Evolutionary conservation across 2,329 filamentous ascomycete species (phyloP).

Genomic region (Apiospora aurea): DNA sequence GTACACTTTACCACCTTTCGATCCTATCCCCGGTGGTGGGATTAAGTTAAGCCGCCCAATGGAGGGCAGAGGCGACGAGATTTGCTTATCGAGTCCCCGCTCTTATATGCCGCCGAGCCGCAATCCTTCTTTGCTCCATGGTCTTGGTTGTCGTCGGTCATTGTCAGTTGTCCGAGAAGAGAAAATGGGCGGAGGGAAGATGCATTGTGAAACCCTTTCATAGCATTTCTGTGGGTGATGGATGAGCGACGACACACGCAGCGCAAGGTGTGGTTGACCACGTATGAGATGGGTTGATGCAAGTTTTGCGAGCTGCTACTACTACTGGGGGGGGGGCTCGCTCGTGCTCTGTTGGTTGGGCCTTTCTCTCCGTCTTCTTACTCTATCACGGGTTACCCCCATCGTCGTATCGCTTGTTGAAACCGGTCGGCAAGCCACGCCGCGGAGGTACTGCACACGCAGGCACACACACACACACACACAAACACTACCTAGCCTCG

Average conservation of each 20-base stretch:
- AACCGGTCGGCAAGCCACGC: constrained; percentile 5
- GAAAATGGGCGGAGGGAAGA: background rate
- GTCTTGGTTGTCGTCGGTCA: background rate
- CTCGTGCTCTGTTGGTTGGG: background rate
- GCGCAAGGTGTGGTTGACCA: background rate
- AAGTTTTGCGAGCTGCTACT: background rate
- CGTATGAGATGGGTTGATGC: background rate
- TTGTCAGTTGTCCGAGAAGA: background rate
- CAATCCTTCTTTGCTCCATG: background rate
- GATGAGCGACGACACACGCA: background rate
- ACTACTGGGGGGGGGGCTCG: background rate
- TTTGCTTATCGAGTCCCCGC: background rate
- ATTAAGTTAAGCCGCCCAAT: background rate
- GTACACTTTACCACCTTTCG: background rate
- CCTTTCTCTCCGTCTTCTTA: background rate
- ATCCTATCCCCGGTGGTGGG: background rate
- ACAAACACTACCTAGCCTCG: background rate
- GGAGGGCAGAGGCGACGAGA: background rate
- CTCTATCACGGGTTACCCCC: background rate
- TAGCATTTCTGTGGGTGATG: background rate
- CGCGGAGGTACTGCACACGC: background rate
- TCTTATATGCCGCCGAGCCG: constrained; percentile 4
- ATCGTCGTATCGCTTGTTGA: background rate
- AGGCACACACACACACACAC: no score
- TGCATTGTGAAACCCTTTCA: background rate